Conservation (phyloP, 2,329 filamentous ascomycete genomes). For the Diaporthe citri region DNA sequence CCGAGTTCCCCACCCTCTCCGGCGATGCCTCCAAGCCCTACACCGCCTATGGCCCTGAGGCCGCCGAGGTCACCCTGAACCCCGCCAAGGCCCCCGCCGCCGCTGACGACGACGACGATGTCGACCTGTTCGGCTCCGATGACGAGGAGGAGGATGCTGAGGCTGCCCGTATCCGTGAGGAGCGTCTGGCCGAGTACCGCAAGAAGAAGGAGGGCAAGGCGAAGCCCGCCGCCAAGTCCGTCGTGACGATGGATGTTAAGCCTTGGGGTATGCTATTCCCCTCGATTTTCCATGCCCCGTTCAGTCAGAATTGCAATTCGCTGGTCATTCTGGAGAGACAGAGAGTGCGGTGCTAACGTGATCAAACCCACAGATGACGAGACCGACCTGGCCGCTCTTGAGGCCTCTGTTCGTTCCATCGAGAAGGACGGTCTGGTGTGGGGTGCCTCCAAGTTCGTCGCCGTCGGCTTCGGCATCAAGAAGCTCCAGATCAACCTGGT, state of each 20-base stretch:
- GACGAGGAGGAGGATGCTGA: slow-evolving; percentile 95
- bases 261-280: slow-evolving; percentile 85
- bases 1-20: slow-evolving; percentile 90
- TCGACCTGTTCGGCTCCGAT: slow-evolving; percentile 94
- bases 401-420: slow-evolving; percentile 84
- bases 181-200: slow-evolving; percentile 92
- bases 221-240: slow-evolving; percentile 94
- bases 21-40: slow-evolving; percentile 92
- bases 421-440: slow-evolving; percentile 95
- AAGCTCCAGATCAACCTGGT: slow-evolving; percentile 99
- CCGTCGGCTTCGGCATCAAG: slow-evolving; percentile 97
- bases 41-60: slow-evolving; percentile 92
- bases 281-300: background rate
- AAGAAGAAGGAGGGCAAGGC: slow-evolving; percentile 96
- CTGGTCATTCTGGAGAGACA: no score
- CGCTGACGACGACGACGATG: slow-evolving; percentile 82
- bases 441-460: slow-evolving; percentile 90
- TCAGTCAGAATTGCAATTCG: background rate
- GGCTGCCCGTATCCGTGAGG: slow-evolving; percentile 85
- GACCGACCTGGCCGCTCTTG: slow-evolving; percentile 89
- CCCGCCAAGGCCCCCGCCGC: slow-evolving; percentile 83
- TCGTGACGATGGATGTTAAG: slow-evolving; percentile 97
- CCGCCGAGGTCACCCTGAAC: slow-evolving; percentile 81
- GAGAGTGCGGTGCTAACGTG: slow-evolving; percentile 27
- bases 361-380: slow-evolving; percentile 76